These are phyloP conservation scores for Umbelopsis sp. DNA, from an alignment of 192 early-diverging fungal species.

Conservation along the genomic window DNA sequence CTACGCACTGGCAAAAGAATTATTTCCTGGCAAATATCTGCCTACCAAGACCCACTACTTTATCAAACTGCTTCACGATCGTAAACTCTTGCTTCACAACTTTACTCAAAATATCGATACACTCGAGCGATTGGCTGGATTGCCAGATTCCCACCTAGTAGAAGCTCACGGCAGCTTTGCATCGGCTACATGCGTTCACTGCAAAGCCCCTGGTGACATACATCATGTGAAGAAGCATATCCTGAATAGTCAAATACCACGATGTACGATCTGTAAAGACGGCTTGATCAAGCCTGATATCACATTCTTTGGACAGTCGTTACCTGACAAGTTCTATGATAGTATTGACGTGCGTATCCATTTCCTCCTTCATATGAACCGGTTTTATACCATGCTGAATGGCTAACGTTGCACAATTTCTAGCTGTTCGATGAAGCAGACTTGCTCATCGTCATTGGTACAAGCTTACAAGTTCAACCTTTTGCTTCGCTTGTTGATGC, in stretches of 20 bases:
- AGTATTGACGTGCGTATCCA: conserved; percentile 39
- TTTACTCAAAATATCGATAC: conserved; percentile 99
- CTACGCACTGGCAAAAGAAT: conserved; percentile 85
- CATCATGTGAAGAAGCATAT: conserved; percentile 53
- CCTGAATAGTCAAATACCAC: conserved; percentile 61
- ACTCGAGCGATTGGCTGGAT: conserved; percentile 83
- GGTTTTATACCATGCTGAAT: too few species aligned
- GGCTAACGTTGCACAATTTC: neutral
- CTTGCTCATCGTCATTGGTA: conserved; percentile 92
- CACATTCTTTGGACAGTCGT: conserved; percentile 92
- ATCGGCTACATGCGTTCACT: conserved; percentile 73
- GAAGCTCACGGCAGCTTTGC: conserved; percentile 97
- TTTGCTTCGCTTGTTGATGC: conserved; percentile 79
- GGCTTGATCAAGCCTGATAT: conserved; percentile 91
- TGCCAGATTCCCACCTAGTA: conserved; percentile 70
- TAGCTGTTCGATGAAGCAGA: conserved; percentile 81
- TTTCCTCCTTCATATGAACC: too few species aligned
- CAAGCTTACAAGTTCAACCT: conserved; percentile 86
- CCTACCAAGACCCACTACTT: conserved; percentile 92
- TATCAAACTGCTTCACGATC: conserved; percentile 71
- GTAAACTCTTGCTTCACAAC: conserved; percentile 72
- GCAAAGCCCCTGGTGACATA: conserved; percentile 45
- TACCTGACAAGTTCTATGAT: conserved; percentile 78
- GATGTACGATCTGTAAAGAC: conserved; percentile 61
- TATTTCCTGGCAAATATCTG: conserved; percentile 78